Evolutionary conservation across 2,329 filamentous ascomycete genomes (phyloP), one percentile per base, ranked within the genome.

Genomic region (Neofusicoccum parvum): DNA sequence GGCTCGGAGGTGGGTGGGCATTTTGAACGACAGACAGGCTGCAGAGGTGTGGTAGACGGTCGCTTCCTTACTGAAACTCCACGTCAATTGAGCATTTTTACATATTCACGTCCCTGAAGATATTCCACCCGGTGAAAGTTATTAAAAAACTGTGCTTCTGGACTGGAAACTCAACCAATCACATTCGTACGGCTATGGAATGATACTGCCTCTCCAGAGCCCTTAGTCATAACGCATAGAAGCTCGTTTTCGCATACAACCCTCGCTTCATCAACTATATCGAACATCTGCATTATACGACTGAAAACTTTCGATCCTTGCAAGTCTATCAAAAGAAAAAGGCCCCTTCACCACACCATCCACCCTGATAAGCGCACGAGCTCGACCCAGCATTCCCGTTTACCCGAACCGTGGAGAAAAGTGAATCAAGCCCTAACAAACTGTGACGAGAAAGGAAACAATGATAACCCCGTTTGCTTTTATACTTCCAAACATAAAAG

Each of bases 241-340:
- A 39, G 11, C 37, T 15, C 37, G 14, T 39, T 11, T 12, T 53
- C 32, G 15, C n/a, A 20, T 12, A 3, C 15, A 20, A 14, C 39
- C 53, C n/a, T 36, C 54, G 15, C 41, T 46, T 14, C 54, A 32
- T 59, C 54, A 59, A 46, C 54, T 46, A 59, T 32, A 59, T 59
- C 54, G 20, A 45, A 46, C 53, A 59, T n/a, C 54, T 17, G 39
- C 54, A 59, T 59, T 59, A 59, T 43, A 45, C 14, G 41, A 45
- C 20, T 9, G 36, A 43, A 56, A 32, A 39, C 34, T 14, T n/a
- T 59, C 39, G 15, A 46, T 45, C 54, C 54, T 46, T 39, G 34
- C 17, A 56, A 43, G 56, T 60, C 56, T 60, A 60, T 48, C 27
- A 48, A 36, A 60, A 37, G 27, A 14, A 48, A 36, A 60, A 37